A percentile compares a stretch with the other conserved stretches of the same genome.
Conservation (phyloP, 2,329 filamentous ascomycete species). For the Colletotrichum sp. region DNA sequence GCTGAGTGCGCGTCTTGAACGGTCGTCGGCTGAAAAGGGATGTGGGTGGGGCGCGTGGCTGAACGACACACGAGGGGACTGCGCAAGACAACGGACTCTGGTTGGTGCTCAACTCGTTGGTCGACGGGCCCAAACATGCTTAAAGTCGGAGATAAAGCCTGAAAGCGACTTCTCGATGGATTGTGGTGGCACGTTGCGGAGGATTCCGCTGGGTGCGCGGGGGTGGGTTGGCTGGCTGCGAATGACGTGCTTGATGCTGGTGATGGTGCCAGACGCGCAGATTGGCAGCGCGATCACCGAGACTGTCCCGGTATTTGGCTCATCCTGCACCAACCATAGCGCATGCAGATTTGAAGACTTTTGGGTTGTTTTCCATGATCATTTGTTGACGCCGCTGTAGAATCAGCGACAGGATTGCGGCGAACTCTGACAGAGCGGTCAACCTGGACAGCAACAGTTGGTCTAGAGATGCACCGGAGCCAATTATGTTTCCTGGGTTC, state of each 20-base stretch:
- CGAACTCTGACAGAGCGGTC: neutral
- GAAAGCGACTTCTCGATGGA: neutral
- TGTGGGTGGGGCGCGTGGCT: neutral
- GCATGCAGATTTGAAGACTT: neutral
- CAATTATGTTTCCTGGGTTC: neutral
- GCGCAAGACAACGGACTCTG: neutral
- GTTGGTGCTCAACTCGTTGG: neutral
- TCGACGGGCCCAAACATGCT: neutral
- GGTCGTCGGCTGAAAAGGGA: neutral
- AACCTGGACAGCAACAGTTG: neutral
- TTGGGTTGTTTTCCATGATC: accelerated
- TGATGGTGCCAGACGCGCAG: constrained; percentile 12
- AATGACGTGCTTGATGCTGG: constrained; percentile 13
- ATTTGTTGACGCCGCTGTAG: neutral
- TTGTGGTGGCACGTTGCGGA: neutral
- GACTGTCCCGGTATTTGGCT: accelerated
- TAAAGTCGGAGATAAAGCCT: neutral
- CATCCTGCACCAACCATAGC: neutral
- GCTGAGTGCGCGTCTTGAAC: neutral
- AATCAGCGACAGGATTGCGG: neutral
- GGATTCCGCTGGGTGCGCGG: neutral
- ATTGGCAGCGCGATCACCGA: neutral
- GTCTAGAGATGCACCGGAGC: neutral
- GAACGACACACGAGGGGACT: neutral
- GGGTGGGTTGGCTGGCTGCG: neutral